Evolutionary conservation across 306 rosid species (phyloP).

Genomic region (Fagus crenata): DNA sequence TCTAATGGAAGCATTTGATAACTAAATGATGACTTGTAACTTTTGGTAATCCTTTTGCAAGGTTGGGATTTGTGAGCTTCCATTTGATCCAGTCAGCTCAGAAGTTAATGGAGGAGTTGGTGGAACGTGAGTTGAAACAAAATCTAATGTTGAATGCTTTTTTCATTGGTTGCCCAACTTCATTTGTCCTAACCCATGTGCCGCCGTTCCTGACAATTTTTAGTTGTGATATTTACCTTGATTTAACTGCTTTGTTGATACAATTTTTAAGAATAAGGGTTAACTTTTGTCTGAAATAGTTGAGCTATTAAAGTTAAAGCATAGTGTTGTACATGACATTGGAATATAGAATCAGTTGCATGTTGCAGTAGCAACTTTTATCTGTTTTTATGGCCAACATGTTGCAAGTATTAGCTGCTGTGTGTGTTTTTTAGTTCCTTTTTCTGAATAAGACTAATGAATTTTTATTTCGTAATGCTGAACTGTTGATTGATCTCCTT

Average conservation of each 20-base stretch:
- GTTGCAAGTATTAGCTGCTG: neutral
- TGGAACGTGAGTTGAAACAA: conserved; percentile 74
- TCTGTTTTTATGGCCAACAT: neutral
- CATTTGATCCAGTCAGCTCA: conserved; percentile 83
- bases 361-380: neutral
- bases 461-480: neutral
- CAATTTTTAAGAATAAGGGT: neutral
- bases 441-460: neutral
- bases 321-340: neutral
- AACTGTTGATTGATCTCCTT: neutral
- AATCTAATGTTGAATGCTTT: conserved; percentile 3
- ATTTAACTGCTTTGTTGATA: neutral
- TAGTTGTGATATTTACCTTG: neutral
- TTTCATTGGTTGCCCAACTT: conserved; percentile 5
- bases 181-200: conserved; percentile 11
- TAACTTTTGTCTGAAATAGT: neutral
- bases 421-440: neutral
- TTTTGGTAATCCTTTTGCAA: conserved; percentile 34
- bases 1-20: conserved; percentile 17
- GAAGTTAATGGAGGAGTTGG: conserved; percentile 91
- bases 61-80: conserved; percentile 97
- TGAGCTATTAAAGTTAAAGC: neutral
- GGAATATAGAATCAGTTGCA: neutral
- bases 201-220: conserved; percentile 2
- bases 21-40: conserved; percentile 15